phyloP scores from a whole-genome alignment of 164 flowering plant species.

The Annona cherimola region DNA sequence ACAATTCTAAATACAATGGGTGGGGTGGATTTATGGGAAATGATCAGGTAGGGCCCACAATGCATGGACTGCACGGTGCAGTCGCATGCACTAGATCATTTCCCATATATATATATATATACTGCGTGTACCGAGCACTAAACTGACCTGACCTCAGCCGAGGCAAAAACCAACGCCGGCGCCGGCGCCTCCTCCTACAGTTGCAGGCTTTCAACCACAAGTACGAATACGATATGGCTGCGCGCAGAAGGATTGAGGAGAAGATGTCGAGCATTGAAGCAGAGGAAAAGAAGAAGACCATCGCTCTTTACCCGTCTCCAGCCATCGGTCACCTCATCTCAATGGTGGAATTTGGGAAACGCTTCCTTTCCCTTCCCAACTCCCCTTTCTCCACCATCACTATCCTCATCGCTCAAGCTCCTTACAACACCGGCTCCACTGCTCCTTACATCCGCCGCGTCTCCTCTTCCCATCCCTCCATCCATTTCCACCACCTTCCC shows the following conservation, averaged over 20 bases:
- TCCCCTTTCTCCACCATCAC: slow-evolving; percentile 13
- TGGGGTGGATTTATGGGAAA: too few relatives aligned
- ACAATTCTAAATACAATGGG: too few relatives aligned
- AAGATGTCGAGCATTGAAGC: too few relatives aligned
- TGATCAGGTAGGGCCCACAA: too few relatives aligned
- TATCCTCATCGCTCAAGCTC: slow-evolving; percentile 22
- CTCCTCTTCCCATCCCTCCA: slow-evolving; percentile 16
- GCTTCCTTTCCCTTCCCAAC: slow-evolving; percentile 9
- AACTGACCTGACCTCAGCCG: too few relatives aligned
- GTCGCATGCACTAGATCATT: too few relatives aligned
- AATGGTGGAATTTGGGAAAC: slow-evolving; percentile 33
- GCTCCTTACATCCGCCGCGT: slow-evolving; percentile 24
- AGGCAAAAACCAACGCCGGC: too few relatives aligned
- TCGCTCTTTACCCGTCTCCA: slow-evolving; percentile 19
- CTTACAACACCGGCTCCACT: slow-evolving; percentile 11
- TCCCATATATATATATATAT: too few relatives aligned
- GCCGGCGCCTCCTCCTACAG: too few relatives aligned
- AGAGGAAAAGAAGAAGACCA: background rate
- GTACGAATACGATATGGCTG: background rate
- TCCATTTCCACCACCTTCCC: slow-evolving; percentile 31
- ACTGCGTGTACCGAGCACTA: too few relatives aligned
- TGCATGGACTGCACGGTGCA: too few relatives aligned
- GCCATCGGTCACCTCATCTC: slow-evolving; percentile 35
- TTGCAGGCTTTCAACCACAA: too few relatives aligned
- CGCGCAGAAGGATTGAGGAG: background rate